These are phyloP conservation scores for Funneliformis caledonium DNA, from an alignment of 371 early-diverging fungal species.

Conservation along the genomic window DNA sequence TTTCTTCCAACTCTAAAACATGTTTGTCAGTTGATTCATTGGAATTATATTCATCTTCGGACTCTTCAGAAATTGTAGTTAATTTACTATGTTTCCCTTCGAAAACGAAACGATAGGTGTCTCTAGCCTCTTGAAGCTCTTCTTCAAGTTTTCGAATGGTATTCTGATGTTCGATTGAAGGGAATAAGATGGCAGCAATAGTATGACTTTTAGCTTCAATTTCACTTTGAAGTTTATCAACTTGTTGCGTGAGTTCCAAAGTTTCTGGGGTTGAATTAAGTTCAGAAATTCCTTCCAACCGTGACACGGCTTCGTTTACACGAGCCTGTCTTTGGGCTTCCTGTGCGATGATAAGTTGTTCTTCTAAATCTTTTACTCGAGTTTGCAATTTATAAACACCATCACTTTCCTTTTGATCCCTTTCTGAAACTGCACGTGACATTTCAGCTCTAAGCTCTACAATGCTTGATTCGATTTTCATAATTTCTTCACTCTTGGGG, in stretches of 20 bases:
- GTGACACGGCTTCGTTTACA: conserved; percentile 20
- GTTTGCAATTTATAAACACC: neutral
- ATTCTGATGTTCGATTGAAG: conserved; percentile 36
- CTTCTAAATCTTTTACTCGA: conserved; percentile 32
- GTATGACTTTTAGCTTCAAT: conserved; percentile 40
- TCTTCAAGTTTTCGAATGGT: conserved; percentile 29
- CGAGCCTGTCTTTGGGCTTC: conserved; percentile 25
- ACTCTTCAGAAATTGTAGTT: neutral
- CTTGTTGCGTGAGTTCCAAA: conserved; percentile 20
- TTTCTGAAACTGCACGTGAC: conserved; percentile 48
- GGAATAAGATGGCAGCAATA: conserved; percentile 33
- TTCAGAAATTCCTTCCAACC: neutral
- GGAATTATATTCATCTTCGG: neutral
- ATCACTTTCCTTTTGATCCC: conserved; percentile 46
- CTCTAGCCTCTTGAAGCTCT: conserved; percentile 10
- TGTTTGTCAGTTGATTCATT: neutral
- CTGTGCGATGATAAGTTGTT: conserved; percentile 8
- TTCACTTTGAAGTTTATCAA: conserved; percentile 32
- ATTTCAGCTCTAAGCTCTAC: conserved; percentile 47
- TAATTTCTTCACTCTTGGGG: conserved; percentile 43
- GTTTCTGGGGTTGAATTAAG: conserved; percentile 1
- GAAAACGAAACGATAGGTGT: conserved; percentile 3
- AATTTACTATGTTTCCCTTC: conserved; percentile 10
- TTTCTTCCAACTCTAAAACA: conserved; percentile 15
- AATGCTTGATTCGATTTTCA: conserved; percentile 44